Evolutionary conservation across 495 filamentous ascomycete species (phyloP), one percentile per base, ranked within the genome.

Genomic region (Terfezia boudieri): DNA sequence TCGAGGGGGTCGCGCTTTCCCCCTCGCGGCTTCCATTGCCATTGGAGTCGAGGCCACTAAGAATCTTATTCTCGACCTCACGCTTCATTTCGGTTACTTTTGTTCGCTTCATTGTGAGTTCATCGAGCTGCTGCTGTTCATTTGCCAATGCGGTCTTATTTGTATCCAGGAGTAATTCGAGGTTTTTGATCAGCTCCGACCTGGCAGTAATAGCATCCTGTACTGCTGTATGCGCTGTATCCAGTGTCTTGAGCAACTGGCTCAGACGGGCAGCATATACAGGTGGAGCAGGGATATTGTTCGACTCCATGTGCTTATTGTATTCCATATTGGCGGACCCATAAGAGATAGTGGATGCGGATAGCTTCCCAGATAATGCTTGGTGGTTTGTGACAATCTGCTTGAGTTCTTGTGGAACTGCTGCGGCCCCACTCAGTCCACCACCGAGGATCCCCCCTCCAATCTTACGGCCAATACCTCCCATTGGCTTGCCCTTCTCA

Each of bases 211-310:
- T 85, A 56, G 82, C 82, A 56, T 92, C 86, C 4, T 84, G 81
- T 1, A 96, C 84, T 0, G 88, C 88, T 46, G 78, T 82, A 67
- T 96, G 86, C n/a, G 90, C 90, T 54, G 77, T 85, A 37, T 87
- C 86, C 14, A 99, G 75, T 3, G 76, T 79, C 69, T 90, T 94
- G 51, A 96, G 73, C 8, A 99, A 71, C 4, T 84, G 79, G 58
- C 80, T 85, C 17, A 98, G 80, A 14, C 86, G 82, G 32, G 92
- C 92, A 2, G 90, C 90, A 64, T 92, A 83, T 9, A 96, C 87
- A 1, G 90, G 87, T 9, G 87, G 79, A 0, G 83, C 76, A 6
- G 88, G 85, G 8, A 76, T 63, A 3, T 74, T 70, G 8, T 73
- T 73, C 41, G 71, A 68, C 56, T 89, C 83, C 37, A 78, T 76